Evolutionary conservation across 1,284 basidiomycete species (phyloP), one percentile per base, ranked within the genome.

Genomic region (Vanrija humicola): DNA sequence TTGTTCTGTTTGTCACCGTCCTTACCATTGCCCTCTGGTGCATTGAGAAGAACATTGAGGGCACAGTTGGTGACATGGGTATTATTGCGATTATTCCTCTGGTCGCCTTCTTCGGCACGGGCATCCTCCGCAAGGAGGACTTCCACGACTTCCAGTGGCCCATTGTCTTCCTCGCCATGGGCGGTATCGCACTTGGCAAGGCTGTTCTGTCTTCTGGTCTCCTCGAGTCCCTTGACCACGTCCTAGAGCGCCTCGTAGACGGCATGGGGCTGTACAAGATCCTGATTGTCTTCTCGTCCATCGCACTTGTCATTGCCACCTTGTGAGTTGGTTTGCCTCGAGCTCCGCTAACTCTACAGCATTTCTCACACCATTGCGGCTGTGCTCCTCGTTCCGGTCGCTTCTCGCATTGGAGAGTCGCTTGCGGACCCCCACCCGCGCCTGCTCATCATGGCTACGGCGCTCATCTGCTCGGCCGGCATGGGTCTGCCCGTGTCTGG

Each of bases 401-500:
- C 95, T 1, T 85, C 88, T 55, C 86, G 92, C 75, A 90, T 98
- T 16, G 96, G 92, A 5, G 79, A 81, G 28, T 87, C 83, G 45
- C 79, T 98, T 52, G 82, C 84, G 3, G 85, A 77, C 18, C 80
- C 80, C 38, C 88, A 87, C 63, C 80, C 83, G 57, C 85, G 91
- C 67, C 78, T 96, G 9, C 82, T 97, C 59, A 89, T 96, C 67
- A 94, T 96, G 79, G 83, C 79, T 46, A 98, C 93, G 9, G 91
- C 86, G 2, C 79, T 98, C 59, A 89, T 96, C 54, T 97, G 94
- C 67, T 94, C 90, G 16, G 83, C 91, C 3, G 96, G 95, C 1
- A 98, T 98, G 95, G 96, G 94, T 6, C 88, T 99, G 81, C 94
- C 94, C 4, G 93, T 98, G 38, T 93, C 89, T 57, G 95, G 95